Evolutionary conservation across 768 basidiomycete species (phyloP).

Genomic region (Suillus weaverae): DNA sequence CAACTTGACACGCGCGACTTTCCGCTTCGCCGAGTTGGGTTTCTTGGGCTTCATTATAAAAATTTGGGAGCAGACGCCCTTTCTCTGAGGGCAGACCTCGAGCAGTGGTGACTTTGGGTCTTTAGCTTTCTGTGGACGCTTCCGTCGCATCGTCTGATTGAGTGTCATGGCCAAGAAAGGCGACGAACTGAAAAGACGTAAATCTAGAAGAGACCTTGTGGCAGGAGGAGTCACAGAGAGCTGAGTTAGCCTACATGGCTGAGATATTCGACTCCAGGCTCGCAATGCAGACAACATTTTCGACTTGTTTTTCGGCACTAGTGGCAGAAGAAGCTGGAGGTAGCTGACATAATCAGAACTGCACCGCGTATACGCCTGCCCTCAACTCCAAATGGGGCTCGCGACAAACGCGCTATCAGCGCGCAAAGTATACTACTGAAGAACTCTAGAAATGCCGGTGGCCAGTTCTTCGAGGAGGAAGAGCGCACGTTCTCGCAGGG

Average conservation of each 20-base stretch:
- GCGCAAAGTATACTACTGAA: neutral
- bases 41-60: slow-evolving; percentile 90
- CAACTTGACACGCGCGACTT: slow-evolving; percentile 92
- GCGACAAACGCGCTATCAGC: slow-evolving; percentile 13
- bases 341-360: slow-evolving; percentile 10
- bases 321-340: neutral
- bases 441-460: slow-evolving; percentile 29
- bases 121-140: slow-evolving; percentile 51
- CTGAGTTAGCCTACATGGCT: slow-evolving; percentile 19
- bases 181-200: slow-evolving; percentile 64
- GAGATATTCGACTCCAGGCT: slow-evolving; percentile 14
- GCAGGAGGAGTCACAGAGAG: neutral
- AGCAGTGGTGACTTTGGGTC: slow-evolving; percentile 75
- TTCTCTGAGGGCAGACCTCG: slow-evolving; percentile 77
- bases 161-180: slow-evolving; percentile 64
- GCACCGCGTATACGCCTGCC: slow-evolving; percentile 30
- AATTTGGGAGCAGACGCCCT: slow-evolving; percentile 86
- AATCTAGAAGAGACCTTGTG: slow-evolving; percentile 21
- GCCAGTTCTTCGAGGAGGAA: slow-evolving; percentile 39
- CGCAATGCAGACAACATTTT: slow-evolving; percentile 31
- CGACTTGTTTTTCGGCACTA: neutral
- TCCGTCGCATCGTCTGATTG: slow-evolving; percentile 85
- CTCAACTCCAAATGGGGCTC: slow-evolving; percentile 20
- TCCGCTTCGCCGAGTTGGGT: slow-evolving; percentile 97
- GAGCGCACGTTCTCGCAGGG: slow-evolving; percentile 37